Evolutionary conservation across 257 asterid species (phyloP).

Genomic region (Solanum paucissectum): DNA sequence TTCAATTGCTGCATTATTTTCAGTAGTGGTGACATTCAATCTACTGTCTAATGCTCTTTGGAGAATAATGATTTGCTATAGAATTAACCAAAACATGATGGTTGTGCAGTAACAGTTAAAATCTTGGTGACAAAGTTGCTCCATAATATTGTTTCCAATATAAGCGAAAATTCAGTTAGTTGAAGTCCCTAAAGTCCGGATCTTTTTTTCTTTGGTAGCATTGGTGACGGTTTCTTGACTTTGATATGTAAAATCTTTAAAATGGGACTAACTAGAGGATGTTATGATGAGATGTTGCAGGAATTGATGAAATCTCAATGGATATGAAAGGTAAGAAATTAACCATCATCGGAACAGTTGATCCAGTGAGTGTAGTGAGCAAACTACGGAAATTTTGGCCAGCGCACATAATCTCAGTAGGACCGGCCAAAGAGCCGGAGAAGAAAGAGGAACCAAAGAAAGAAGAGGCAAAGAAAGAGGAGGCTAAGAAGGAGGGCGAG

Average conservation of each 20-base stretch:
- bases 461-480: constrained; percentile 69
- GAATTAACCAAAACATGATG: not conserved
- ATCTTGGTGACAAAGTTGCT: not conserved
- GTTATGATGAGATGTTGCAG: constrained; percentile 11
- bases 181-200: not conserved
- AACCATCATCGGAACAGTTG: constrained; percentile 69
- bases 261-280: not conserved
- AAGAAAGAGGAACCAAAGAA: constrained; percentile 82
- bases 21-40: not conserved
- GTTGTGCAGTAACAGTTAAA: not conserved
- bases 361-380: constrained; percentile 72
- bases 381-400: constrained; percentile 72
- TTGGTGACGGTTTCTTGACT: not conserved
- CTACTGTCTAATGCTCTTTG: not conserved
- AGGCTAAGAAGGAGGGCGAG: constrained; percentile 38
- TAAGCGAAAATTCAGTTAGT: not conserved
- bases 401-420: constrained; percentile 50
- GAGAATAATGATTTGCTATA: not conserved
- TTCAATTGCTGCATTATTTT: not conserved
- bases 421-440: constrained; percentile 74
- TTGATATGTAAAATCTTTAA: not conserved
- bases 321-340: constrained; percentile 70
- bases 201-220: not conserved
- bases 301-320: constrained; percentile 60
- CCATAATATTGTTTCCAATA: not conserved